phyloP scores from a whole-genome alignment of 805 yeast species.

The Kluyveromyces nonfermentans region DNA sequence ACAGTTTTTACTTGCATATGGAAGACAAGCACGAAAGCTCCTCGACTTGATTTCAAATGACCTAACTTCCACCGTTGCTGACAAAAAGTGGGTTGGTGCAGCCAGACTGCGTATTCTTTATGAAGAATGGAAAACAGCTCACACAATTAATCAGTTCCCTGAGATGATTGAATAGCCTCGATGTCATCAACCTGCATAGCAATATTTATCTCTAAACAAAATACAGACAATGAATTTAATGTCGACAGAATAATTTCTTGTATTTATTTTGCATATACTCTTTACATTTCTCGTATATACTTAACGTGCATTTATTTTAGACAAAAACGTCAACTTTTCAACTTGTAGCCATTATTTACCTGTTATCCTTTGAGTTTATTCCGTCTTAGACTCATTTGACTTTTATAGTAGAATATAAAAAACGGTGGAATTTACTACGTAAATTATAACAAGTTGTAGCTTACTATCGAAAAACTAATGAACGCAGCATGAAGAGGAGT shows the following conservation, averaged over 20 bases:
- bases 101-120: conserved; percentile 67
- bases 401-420: no score
- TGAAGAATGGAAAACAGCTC: conserved; percentile 59
- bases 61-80: conserved; percentile 47
- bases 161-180: conserved; percentile 24
- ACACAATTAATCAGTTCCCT: conserved; percentile 35
- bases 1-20: conserved; percentile 48
- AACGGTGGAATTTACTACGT: not conserved
- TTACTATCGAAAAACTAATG: not conserved
- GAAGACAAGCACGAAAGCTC: conserved; percentile 61
- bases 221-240: no score
- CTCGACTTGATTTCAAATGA: conserved; percentile 36
- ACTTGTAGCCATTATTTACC: not conserved
- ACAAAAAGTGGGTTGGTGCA: conserved; percentile 60
- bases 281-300: not conserved
- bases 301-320: not conserved
- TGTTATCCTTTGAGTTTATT: conserved; percentile 1
- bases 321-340: not conserved
- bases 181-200: not conserved
- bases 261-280: not conserved
- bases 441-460: no score
- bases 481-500: conserved; percentile 8
- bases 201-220: not conserved
- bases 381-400: not conserved
- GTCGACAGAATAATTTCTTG: not conserved